Base-by-base conservation (phyloP, 2,329 filamentous ascomycete genomes). In the Monilinia aucupariae region DNA sequence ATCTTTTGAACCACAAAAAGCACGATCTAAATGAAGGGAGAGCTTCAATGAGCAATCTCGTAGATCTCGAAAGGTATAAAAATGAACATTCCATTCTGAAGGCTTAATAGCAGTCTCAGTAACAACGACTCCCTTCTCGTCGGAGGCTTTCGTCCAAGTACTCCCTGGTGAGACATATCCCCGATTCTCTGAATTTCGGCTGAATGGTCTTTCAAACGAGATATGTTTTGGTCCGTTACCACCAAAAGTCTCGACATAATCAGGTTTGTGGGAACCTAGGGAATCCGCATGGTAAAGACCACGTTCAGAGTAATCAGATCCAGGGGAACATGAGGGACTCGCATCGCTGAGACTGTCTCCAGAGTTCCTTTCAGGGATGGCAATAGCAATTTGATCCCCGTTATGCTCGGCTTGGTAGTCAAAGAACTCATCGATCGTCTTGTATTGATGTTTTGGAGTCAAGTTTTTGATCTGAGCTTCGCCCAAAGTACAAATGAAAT, bases 401-500 rank as follows among this genome's bases (percentile, higher is more conserved):
- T 61, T 15, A 25, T 47, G 7, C n/a, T 30, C n/a, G 25, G 59
- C 49, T 9, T 61, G 59, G 30, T 55, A 53, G n/a, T 80, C 77
- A 22, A 86, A 72, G 62, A 86, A 77, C 0, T 79, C 73, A 60
- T 78, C 76, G 62, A 85, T 77, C 0, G 78, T 82, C 3, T 73
- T 32, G 85, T 78, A 68, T 37, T 47, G 39, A 85, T 69, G 63
- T 85, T 76, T 55, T 84, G 75, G 64, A 75, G 78, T 64, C 68
- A 68, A 39, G 59, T 69, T 1, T 73, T 71, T 9, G 50, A 32
- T 64, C 72, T 73, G 1, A 74, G 76, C 12, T 70, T 86, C 78
- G 1, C 82, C 84, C 2, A 87, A 76, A 0, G 83, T 86, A 71
- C 84, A 87, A 4, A 80, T 80, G 69, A 87, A 87, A 71, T 86